These are phyloP conservation scores for Trichoderma atrobrunneum DNA, from an alignment of 2,329 filamentous ascomycete genomes.

Conservation along the genomic window DNA sequence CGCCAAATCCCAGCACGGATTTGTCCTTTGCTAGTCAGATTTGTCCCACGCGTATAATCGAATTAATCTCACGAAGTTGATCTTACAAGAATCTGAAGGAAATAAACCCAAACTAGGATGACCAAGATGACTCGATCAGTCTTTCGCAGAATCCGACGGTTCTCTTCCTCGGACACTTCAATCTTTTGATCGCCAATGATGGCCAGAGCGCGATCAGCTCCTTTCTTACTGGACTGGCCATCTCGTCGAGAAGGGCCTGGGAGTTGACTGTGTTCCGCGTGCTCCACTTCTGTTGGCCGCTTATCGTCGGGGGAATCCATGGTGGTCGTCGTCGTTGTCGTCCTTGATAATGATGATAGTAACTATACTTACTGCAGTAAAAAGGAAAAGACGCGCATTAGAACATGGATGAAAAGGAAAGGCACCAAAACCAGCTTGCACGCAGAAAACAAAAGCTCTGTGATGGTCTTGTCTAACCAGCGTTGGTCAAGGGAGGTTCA, in stretches of 20 bases:
- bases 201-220: constrained; percentile 5
- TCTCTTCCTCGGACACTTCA: constrained; percentile 24
- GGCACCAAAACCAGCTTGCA: neutral
- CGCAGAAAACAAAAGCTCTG: neutral
- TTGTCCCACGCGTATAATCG: fast-evolving
- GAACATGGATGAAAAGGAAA: neutral
- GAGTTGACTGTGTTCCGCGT: neutral
- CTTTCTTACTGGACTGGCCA: neutral
- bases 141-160: constrained; percentile 53
- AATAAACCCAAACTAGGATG: constrained; percentile 58
- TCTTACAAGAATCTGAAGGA: constrained; percentile 48
- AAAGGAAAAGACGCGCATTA: neutral
- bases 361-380: neutral
- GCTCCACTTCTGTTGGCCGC: neutral
- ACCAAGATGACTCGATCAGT: constrained; percentile 58
- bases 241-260: neutral
- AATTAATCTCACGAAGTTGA: neutral
- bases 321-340: neutral
- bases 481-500: neutral
- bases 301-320: constrained; percentile 6
- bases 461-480: neutral
- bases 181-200: constrained; percentile 7
- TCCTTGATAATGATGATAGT: neutral
- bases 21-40: constrained; percentile 42
- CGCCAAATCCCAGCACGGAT: constrained; percentile 54